A percentile compares a stretch with the other conserved stretches of the same genome.
Evolutionary conservation across 2,329 filamentous ascomycete genomes (phyloP).

Genomic region (Diaporthe vaccinii): DNA sequence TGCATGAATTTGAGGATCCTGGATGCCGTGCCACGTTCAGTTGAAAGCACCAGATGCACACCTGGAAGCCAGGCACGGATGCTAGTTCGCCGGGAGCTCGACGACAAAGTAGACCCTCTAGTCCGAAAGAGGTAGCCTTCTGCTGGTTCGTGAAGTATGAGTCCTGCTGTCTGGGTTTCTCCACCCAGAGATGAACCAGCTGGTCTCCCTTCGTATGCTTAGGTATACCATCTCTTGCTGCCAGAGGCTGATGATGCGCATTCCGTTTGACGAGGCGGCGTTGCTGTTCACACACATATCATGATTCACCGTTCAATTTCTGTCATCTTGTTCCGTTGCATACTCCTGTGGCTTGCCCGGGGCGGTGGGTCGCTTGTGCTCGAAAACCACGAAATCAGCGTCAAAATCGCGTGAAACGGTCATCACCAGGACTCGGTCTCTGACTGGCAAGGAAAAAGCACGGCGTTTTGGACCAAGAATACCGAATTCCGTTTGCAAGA

Average conservation of each 20-base stretch:
- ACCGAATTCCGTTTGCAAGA: not conserved
- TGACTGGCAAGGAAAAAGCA: too few relatives aligned
- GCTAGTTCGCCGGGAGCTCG: not conserved
- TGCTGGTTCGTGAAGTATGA: not conserved
- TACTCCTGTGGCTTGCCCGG: not conserved
- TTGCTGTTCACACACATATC: not conserved
- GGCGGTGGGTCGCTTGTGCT: not conserved
- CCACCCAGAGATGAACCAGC: not conserved
- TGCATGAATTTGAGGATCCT: not conserved
- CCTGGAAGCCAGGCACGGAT: not conserved
- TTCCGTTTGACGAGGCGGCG: not conserved
- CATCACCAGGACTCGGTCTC: not conserved
- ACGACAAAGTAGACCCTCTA: not conserved
- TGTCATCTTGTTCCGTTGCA: not conserved
- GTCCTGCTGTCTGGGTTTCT: not conserved
- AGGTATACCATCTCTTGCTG: not conserved
- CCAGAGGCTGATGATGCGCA: not conserved
- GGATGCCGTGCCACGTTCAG: not conserved
- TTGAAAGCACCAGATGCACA: not conserved
- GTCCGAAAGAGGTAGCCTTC: not conserved
- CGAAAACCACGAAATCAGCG: not conserved
- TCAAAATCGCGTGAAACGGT: not conserved
- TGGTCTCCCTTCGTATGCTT: not conserved
- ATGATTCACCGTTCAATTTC: not conserved
- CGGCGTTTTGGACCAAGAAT: too few relatives aligned